Evolutionary conservation across 345 rosid genomes (phyloP).

Genomic region (Eucalyptus pauciflora): DNA sequence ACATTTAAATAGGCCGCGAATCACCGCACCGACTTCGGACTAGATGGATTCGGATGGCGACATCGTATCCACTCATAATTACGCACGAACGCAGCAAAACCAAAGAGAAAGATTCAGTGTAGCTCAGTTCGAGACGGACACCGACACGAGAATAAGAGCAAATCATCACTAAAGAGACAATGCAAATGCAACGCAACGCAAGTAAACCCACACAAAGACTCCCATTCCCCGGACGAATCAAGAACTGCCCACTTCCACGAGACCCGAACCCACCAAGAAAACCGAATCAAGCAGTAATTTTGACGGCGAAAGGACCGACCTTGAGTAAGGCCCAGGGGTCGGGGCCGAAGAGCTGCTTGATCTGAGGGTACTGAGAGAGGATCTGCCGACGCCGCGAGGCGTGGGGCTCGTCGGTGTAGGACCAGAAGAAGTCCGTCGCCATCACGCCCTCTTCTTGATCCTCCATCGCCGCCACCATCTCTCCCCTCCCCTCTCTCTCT

Average conservation of each 20-base stretch:
- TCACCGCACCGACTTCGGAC: background rate
- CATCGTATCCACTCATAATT: background rate
- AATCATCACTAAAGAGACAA: background rate
- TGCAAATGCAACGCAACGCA: background rate
- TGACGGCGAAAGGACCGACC: conserved; percentile 8
- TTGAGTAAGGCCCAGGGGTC: conserved; percentile 65
- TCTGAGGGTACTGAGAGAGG: conserved; percentile 82
- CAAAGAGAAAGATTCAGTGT: background rate
- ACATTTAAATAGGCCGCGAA: background rate
- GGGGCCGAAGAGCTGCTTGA: conserved; percentile 79
- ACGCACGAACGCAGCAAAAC: background rate
- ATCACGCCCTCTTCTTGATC: conserved; percentile 31
- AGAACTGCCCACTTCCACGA: background rate
- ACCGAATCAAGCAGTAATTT: background rate
- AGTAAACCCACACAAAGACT: background rate
- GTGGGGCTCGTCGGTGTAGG: conserved; percentile 87
- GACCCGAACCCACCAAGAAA: background rate
- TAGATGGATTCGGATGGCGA: background rate
- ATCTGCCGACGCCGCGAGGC: conserved; percentile 71
- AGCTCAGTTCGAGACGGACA: background rate
- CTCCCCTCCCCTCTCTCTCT: background rate
- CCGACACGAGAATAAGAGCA: background rate
- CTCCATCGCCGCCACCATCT: background rate
- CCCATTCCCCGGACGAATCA: background rate
- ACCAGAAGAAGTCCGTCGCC: conserved; percentile 90